Evolutionary conservation across 225 moss, liverwort and hornwort genomes (phyloP).

Genomic region (Antitrichia curtipendula): DNA sequence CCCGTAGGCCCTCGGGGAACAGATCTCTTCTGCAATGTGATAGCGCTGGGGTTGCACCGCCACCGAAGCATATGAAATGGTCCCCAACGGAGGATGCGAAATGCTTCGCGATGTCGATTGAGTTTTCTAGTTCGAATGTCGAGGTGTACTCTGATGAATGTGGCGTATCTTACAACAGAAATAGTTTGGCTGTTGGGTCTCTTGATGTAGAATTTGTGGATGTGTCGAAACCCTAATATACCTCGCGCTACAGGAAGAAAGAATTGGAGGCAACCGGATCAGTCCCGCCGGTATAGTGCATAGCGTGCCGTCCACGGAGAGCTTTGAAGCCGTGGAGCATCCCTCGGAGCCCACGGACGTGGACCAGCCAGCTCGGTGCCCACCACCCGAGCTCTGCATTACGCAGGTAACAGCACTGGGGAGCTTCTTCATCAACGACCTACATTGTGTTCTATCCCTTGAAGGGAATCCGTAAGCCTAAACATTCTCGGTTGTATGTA

Average conservation of each 20-base stretch:
- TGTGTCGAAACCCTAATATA: not conserved
- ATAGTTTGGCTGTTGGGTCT: not conserved
- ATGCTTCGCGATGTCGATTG: not conserved
- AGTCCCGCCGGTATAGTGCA: conserved; percentile 17
- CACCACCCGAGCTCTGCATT: conserved; percentile 29
- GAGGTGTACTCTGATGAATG: not conserved
- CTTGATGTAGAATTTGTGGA: not conserved
- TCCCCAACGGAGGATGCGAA: not conserved
- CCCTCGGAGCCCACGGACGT: conserved; percentile 22
- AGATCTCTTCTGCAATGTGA: not conserved
- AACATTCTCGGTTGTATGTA: not conserved
- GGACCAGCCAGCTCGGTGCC: conserved; percentile 26
- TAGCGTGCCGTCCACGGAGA: conserved; percentile 14
- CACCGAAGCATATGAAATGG: not conserved
- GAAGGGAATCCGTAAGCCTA: not conserved
- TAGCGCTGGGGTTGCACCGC: not conserved
- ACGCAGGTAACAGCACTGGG: conserved; percentile 3
- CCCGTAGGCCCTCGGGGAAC: not conserved
- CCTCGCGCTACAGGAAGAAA: conserved; percentile 11
- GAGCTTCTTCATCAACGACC: not conserved
- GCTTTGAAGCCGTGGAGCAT: conserved; percentile 32
- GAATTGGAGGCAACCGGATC: conserved; percentile 25
- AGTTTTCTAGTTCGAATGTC: not conserved
- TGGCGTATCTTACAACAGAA: not conserved
- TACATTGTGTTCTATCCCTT: not conserved